Base-by-base conservation (phyloP, 257 asterid species). In the Rauvolfia tetraphylla region DNA sequence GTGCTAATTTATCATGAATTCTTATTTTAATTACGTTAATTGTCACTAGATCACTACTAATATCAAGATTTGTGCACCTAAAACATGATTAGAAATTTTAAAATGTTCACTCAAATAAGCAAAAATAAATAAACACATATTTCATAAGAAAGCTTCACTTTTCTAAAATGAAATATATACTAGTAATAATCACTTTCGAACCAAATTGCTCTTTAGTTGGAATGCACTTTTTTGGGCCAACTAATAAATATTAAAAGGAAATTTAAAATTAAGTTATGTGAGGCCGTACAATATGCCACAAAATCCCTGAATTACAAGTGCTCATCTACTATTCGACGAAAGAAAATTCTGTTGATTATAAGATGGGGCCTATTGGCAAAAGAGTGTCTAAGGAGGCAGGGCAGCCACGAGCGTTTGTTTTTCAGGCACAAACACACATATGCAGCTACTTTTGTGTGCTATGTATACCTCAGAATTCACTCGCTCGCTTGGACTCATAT, bases 281-380 rank as follows among this genome's bases (percentile, higher is more conserved):
- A 31, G 20, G 11, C 66, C 65, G 34, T 34, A 36, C 66, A 51
- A 72, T 51, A n/a, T 23, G 12, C 44, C 20, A 11, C n/a, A 0
- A 25, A 8, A 54, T 39, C 31, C 29, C 65, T 63, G 75, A 13
- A 9, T 75, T 75, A 75, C 77, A 69, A 69, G 53, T 75, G 20
- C 62, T 69, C 49, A 80, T 38, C 76, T 58, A 57, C 67, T 36
- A 76, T 42, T 79, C 34, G 34, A 22, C 36, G 1, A 56, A 56
- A 53, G 20, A 53, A 56, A 7, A 23, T 49, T 14, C 14, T 20
- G 4, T 20, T 9, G 17, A 18, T 38, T 41, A 20, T 22, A 20
- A 41, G 44, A 6, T 39, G 38, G 36, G n/a, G 20, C 74, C 41
- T 25, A 18, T 42, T 27, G 57, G 59, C 41, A 14, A 15, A 70